A percentile compares a stretch with the other conserved stretches of the same genome.
These are phyloP conservation scores for Trypanosoma brucei DNA, from an alignment of 208 protist genomes.

Conservation along the genomic window DNA sequence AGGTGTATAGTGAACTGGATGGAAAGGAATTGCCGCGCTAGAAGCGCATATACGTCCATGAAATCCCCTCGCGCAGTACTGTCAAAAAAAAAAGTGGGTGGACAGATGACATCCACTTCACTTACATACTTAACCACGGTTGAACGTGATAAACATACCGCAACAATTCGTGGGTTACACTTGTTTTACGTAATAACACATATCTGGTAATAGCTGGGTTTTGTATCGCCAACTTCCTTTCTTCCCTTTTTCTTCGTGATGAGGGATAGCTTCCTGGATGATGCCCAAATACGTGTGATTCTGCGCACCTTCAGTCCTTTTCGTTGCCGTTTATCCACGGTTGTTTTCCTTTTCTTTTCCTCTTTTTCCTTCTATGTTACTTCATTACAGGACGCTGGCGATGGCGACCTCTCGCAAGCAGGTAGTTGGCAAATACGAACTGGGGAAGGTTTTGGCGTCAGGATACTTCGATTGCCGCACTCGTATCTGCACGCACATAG, in stretches of 20 bases:
- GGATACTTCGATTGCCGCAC: slow-evolving; percentile 87
- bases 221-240: no score
- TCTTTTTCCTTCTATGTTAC: neutral
- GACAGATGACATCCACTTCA: no score
- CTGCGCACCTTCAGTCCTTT: no score
- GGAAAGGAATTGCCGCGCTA: slow-evolving; percentile 68
- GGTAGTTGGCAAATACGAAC: slow-evolving; percentile 83
- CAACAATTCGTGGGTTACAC: no score
- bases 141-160: no score
- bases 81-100: no score
- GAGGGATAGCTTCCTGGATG: no score
- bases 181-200: no score
- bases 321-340: no score
- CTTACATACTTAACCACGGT: no score
- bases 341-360: neutral
- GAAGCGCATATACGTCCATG: slow-evolving; percentile 1
- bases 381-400: neutral
- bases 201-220: no score
- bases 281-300: no score
- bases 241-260: neutral
- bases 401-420: slow-evolving; percentile 26
- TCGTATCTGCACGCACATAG: slow-evolving; percentile 71
- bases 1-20: slow-evolving; percentile 74
- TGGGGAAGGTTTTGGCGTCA: slow-evolving; percentile 63
- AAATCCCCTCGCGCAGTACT: neutral